Conservation (phyloP, 345 rosid genomes). For the Durio zibethinus region DNA sequence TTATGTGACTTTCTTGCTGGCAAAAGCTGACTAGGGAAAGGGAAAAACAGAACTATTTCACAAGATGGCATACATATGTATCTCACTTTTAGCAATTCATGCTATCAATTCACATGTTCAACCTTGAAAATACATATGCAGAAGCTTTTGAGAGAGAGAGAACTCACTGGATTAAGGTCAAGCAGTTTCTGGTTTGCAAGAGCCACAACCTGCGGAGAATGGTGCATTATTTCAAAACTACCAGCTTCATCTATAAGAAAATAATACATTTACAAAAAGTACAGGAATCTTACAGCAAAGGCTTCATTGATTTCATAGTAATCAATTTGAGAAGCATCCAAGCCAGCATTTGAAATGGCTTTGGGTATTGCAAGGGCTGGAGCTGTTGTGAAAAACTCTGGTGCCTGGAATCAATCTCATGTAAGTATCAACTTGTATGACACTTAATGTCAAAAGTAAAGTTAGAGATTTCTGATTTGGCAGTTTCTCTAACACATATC, state of each 20-base stretch:
- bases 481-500: background rate
- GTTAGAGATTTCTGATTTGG: background rate
- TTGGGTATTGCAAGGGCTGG: conserved; percentile 98
- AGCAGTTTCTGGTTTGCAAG: conserved; percentile 87
- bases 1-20: background rate
- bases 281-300: conserved; percentile 63
- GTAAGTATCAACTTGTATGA: conserved; percentile 19
- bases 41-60: background rate
- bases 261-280: background rate
- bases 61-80: background rate
- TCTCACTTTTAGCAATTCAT: background rate
- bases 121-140: background rate
- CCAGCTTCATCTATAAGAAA: background rate
- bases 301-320: conserved; percentile 97
- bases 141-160: background rate
- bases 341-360: conserved; percentile 73
- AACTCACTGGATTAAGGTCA: conserved; percentile 71
- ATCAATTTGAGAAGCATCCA: conserved; percentile 84
- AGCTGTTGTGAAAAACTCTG: conserved; percentile 89
- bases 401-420: conserved; percentile 52
- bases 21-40: background rate
- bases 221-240: conserved; percentile 6
- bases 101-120: background rate
- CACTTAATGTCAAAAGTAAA: conserved; percentile 9
- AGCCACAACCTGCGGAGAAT: conserved; percentile 69